Evolutionary conservation across 805 yeast species (phyloP), one percentile per base, ranked within the genome.

Genomic region (Torulaspora gathmanii): DNA sequence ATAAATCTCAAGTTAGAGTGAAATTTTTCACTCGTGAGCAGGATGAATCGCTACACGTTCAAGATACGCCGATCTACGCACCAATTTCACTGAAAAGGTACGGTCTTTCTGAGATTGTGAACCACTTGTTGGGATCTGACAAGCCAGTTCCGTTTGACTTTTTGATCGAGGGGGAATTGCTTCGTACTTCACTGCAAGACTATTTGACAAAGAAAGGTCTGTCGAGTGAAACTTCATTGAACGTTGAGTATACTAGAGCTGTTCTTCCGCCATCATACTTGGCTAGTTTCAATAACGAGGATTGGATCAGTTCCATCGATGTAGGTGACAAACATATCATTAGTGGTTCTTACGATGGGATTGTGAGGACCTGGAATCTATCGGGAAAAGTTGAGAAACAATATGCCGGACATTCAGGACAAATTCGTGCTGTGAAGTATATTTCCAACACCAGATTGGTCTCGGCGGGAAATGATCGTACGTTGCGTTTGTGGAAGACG

Each of bases 61-160:
- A 78, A 15, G 93, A 87, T 47, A 78, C 83, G 41, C 95, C 99
- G 11, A 73, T 93, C 44, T 85, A 75, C 61, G 97, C 89, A 20
- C 99, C 99, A 17, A 83, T 84, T 17, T 68, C 83, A 3, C 74
- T 93, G 54, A 89, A 86, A 56, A 78, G 98, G 66, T 90, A 79
- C 63, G 99, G 99, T 45, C 75, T 93, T 33, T 87, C 96, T 4
- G 98, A 93, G 68, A 83, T 93, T 63, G 96, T 93, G 17, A 93
- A 93, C 69, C 97, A 93, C 69, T 73, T 93, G 45, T 71, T 93
- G 40, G 55, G 63, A 43, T 36, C 47, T 5, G 82, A 81, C 13
- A 72, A 70, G 37, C 82, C 93, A 1, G 78, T 88, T 43, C 98
- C 98, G 16, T 91, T 93, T 65, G 98, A 93, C 62, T 93, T 93